phyloP scores from a whole-genome alignment of 305 asterid genomes.

The Rubia tinctorum region DNA sequence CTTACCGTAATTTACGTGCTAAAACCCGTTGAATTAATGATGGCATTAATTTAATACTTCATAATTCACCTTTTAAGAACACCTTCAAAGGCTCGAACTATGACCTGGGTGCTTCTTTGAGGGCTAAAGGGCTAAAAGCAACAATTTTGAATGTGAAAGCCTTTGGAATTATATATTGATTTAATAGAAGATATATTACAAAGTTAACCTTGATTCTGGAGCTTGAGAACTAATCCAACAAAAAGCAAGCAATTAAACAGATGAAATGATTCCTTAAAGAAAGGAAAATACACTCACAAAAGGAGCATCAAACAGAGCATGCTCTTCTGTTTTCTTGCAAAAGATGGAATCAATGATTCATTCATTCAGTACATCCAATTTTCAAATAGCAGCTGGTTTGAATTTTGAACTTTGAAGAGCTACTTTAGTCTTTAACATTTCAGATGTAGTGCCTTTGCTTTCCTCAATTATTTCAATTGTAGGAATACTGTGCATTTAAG shows the following conservation, averaged over 20 bases:
- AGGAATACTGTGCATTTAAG: no score
- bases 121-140: background rate
- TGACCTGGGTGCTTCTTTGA: background rate
- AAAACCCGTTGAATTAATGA: background rate
- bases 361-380: no score
- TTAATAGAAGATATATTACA: background rate
- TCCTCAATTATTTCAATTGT: no score
- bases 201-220: conserved; percentile 3
- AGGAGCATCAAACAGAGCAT: background rate
- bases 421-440: no score
- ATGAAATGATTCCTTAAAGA: background rate
- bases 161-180: background rate
- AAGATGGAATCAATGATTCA: no score
- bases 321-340: background rate
- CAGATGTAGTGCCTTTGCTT: no score
- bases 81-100: background rate
- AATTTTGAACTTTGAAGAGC: no score
- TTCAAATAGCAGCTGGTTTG: no score
- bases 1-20: no score
- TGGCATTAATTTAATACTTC: background rate
- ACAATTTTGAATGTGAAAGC: background rate
- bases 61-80: background rate
- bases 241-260: conserved; percentile 3
- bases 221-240: background rate
- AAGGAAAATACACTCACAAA: background rate